Conservation (phyloP, 2,329 filamentous ascomycete species). For the Graphiopsis chlorocephala region DNA sequence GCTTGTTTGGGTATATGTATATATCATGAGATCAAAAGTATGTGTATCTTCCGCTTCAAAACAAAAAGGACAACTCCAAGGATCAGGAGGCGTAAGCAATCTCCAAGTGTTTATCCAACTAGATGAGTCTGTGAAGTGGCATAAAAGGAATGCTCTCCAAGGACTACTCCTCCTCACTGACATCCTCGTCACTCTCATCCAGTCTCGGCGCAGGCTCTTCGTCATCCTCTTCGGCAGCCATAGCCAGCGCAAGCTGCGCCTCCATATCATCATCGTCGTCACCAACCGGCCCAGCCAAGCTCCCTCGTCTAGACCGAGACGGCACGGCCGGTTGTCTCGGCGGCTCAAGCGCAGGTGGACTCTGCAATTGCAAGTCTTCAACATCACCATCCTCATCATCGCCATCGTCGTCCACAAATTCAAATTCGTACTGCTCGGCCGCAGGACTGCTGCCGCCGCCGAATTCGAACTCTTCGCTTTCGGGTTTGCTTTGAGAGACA, state of each 20-base stretch:
- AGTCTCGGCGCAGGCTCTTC: conserved; percentile 25
- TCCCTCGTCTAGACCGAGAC: conserved; percentile 18
- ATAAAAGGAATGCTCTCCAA: not conserved
- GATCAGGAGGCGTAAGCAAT: not conserved
- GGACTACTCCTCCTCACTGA: conserved; percentile 26
- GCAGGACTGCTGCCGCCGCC: conserved; percentile 14
- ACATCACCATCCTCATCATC: conserved; percentile 37
- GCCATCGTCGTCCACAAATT: conserved; percentile 30
- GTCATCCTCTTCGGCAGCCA: conserved; percentile 35
- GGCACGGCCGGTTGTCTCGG: conserved; percentile 22
- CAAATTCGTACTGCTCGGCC: conserved; percentile 28
- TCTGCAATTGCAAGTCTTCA: conserved; percentile 31
- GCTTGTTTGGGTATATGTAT: conserved; percentile 2
- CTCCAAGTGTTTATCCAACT: not conserved
- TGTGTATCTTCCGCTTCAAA: not conserved
- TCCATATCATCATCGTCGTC: conserved; percentile 44
- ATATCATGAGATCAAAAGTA: not conserved
- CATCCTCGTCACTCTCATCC: conserved; percentile 46
- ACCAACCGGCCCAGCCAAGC: conserved; percentile 22
- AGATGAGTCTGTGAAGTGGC: not conserved
- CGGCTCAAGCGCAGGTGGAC: conserved; percentile 28
- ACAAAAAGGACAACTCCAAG: not conserved
- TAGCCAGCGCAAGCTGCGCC: conserved; percentile 41
- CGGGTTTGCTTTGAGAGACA: not conserved
- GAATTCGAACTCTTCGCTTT: conserved; percentile 7